A percentile compares a stretch with the other conserved stretches of the same genome.
phyloP scores from a whole-genome alignment of 1,284 basidiomycete species.

The Hemileia vastatrix region DNA sequence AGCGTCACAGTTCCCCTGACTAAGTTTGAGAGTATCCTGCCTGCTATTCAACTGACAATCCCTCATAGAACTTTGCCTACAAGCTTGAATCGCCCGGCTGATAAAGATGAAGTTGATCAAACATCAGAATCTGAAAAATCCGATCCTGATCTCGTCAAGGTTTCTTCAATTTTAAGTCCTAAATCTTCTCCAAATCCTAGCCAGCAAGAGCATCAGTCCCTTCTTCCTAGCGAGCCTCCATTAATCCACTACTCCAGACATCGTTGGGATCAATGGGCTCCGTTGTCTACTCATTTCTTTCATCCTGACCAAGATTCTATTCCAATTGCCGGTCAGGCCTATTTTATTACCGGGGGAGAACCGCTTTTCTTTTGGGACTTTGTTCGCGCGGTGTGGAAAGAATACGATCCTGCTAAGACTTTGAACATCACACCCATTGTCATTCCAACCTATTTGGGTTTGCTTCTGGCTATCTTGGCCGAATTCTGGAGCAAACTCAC shows the following conservation, averaged over 20 bases:
- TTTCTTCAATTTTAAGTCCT: conserved; percentile 27
- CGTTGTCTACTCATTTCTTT: conserved; percentile 5
- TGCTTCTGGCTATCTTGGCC: conserved; percentile 60
- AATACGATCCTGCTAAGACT: conserved; percentile 48
- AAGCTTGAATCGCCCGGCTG: conserved; percentile 21
- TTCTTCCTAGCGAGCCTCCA: conserved; percentile 29
- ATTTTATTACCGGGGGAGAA: conserved; percentile 97
- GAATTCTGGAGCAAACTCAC: conserved; percentile 66
- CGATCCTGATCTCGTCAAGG: conserved; percentile 6
- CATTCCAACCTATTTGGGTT: conserved; percentile 59
- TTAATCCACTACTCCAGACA: conserved; percentile 47
- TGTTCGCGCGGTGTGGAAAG: conserved; percentile 70
- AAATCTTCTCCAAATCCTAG: conserved; percentile 30
- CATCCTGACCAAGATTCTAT: conserved; percentile 50
- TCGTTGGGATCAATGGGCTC: conserved; percentile 44
- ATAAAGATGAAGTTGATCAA: conserved; percentile 24
- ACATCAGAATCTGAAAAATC: neutral
- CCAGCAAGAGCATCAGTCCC: too few relatives aligned
- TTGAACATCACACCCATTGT: conserved; percentile 47
- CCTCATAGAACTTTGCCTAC: conserved; percentile 31
- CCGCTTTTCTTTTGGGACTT: conserved; percentile 97
- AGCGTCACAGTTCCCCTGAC: conserved; percentile 46
- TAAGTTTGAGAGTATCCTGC: conserved; percentile 55
- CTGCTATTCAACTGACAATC: conserved; percentile 48
- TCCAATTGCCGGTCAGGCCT: conserved; percentile 80